These are phyloP conservation scores for Alternaria angustiovoidea DNA, from an alignment of 2,329 filamentous ascomycete genomes.

Conservation along the genomic window DNA sequence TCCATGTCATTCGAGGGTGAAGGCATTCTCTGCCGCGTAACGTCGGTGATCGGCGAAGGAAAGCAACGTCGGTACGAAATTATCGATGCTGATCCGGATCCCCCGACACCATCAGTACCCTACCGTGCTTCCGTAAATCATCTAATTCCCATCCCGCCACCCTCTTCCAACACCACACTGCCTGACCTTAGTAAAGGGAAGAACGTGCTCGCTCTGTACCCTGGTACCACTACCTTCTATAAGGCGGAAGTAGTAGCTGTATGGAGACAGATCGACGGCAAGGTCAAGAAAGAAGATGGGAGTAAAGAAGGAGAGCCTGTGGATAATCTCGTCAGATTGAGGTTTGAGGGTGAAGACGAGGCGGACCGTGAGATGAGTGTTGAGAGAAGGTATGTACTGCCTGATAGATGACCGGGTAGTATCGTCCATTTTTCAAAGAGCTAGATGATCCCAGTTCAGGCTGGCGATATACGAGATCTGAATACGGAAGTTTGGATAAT, in stretches of 20 bases:
- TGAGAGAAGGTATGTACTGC: slow-evolving; percentile 60
- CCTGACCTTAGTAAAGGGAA: slow-evolving; percentile 53
- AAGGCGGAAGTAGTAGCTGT: slow-evolving; percentile 58
- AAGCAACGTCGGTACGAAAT: slow-evolving; percentile 63
- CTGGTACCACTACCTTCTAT: slow-evolving; percentile 63
- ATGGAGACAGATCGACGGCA: slow-evolving; percentile 49
- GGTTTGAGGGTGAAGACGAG: slow-evolving; percentile 60
- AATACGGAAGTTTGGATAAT: neutral
- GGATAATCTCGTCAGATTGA: slow-evolving; percentile 53
- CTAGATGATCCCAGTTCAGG: neutral
- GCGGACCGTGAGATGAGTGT: slow-evolving; percentile 57
- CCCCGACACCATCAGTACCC: slow-evolving; percentile 48
- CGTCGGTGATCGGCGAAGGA: slow-evolving; percentile 61
- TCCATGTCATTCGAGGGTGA: slow-evolving; percentile 54
- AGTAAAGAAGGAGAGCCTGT: slow-evolving; percentile 51
- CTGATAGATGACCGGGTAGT: slow-evolving; percentile 28
- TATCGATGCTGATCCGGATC: slow-evolving; percentile 58
- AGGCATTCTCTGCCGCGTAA: slow-evolving; percentile 61
- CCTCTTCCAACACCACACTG: slow-evolving; percentile 51
- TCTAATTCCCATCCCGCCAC: slow-evolving; percentile 56
- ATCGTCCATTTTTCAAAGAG: neutral
- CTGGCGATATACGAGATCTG: neutral
- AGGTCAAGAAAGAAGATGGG: slow-evolving; percentile 51
- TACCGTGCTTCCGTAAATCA: slow-evolving; percentile 58
- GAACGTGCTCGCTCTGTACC: slow-evolving; percentile 60